These are phyloP conservation scores for Carallia brachiata DNA, from an alignment of 345 rosid species.

Conservation along the genomic window DNA sequence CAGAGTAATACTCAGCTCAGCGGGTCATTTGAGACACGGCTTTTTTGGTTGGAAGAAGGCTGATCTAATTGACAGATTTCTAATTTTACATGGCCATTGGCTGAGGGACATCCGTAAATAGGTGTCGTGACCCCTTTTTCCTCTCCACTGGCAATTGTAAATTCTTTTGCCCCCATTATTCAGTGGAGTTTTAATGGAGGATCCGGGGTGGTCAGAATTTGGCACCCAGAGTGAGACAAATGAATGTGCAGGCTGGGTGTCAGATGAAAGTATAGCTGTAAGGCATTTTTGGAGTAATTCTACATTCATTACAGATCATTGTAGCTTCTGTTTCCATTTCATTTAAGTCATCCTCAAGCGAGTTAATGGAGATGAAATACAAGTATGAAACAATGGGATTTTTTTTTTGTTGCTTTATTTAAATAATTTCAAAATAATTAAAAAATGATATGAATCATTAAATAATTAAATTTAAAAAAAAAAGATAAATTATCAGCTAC, in stretches of 20 bases:
- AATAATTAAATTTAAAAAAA: too few relatives aligned
- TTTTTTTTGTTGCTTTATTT: too few relatives aligned
- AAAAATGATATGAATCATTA: too few relatives aligned
- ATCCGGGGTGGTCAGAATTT: constrained; percentile 3
- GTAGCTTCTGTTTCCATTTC: neutral
- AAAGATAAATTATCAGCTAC: too few relatives aligned
- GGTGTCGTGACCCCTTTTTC: constrained; percentile 11
- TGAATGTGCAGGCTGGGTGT: neutral
- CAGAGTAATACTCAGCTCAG: constrained; percentile 3
- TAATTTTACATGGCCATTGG: neutral
- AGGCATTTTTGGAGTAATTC: constrained; percentile 5
- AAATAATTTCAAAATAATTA: too few relatives aligned
- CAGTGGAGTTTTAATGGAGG: constrained; percentile 24
- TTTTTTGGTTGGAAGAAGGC: neutral
- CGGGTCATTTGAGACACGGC: neutral
- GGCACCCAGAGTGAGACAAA: constrained; percentile 7
- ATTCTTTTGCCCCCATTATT: constrained; percentile 16
- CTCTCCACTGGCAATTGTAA: constrained; percentile 39
- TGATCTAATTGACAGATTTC: constrained; percentile 5
- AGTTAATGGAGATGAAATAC: neutral
- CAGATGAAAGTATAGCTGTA: constrained; percentile 1
- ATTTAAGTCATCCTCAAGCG: neutral
- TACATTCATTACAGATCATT: neutral
- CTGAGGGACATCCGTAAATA: too few relatives aligned
- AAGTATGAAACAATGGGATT: neutral